phyloP scores from a whole-genome alignment of 2,329 filamentous ascomycete genomes.

The Fonsecaea nubica region DNA sequence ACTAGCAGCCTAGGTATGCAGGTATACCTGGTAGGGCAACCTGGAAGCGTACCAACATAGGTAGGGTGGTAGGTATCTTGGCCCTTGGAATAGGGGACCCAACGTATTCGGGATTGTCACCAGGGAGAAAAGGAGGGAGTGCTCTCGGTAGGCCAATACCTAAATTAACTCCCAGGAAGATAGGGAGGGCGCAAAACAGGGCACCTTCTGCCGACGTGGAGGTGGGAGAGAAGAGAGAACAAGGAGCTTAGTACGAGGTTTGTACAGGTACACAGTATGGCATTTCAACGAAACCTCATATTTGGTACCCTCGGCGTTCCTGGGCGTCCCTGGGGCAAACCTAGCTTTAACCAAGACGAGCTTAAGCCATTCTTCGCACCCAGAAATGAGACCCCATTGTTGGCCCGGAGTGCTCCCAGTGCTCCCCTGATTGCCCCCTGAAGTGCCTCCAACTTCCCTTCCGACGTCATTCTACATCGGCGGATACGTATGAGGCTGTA shows the following conservation, averaged over 20 bases:
- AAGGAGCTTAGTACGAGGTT: not conserved
- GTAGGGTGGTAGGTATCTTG: too few species aligned
- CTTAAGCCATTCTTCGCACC: not conserved
- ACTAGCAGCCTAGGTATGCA: not conserved
- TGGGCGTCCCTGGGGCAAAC: not conserved
- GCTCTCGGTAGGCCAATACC: not conserved
- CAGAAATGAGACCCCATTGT: not conserved
- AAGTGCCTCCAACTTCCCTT: not conserved
- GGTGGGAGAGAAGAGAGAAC: not conserved
- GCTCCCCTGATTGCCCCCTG: not conserved
- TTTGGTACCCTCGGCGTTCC: not conserved
- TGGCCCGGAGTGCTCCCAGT: not conserved
- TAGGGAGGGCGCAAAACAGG: not conserved
- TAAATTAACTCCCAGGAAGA: not conserved
- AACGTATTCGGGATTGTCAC: not conserved
- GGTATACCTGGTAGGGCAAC: not conserved
- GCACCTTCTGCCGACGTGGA: not conserved
- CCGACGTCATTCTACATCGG: slow-evolving; percentile 2
- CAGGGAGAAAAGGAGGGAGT: not conserved
- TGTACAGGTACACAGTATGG: not conserved
- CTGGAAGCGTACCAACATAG: too few species aligned
- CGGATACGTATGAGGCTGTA: slow-evolving; percentile 4
- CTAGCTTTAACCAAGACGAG: not conserved
- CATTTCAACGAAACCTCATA: slow-evolving; percentile 4
- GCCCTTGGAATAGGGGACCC: too few species aligned